Base-by-base conservation (phyloP, 345 rosid genomes). In the Camelina sativa region DNA sequence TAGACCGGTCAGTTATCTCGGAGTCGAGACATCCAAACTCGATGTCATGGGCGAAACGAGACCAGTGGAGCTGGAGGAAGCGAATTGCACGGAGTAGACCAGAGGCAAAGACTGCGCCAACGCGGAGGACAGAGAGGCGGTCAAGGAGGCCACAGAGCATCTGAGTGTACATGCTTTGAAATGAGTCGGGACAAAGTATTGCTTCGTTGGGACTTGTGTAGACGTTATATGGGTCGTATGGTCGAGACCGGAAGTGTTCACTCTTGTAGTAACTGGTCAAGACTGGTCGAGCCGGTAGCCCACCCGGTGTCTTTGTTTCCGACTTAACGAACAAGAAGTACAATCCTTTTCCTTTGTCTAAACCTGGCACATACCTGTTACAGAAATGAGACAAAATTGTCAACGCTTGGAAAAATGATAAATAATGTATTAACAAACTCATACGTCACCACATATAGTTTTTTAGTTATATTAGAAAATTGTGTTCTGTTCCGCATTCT, bases 241-340 rank as follows among this genome's bases (percentile, higher is more conserved):
- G 97, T 48, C 97, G 84, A 70, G 88, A 87, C 83, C 81, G 83
- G 86, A 95, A 95, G 51, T 92, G 91, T 6, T 90, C 96, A 59
- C 97, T 90, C 56, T 86, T 94, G 92, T 94, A 94, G 85, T 90
- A 90, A 76, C 98, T 94, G n/a, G 98, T 94, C 13, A 94, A 84
- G 3, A 91, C 98, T 5, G 98, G 98, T 8, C 97, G 80, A 37
- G 98, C 97, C 79, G 86, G 66, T 30, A 94, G 79, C 11, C 98
- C 98, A 12, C 97, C 97, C 0, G 97, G 92, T 7, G 99, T 95
- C 75, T 77, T 84, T 53, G 97, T 82, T 82, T 95, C 99, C 0
- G 99, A 86, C 75, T 95, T 95, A 63, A 92, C 89, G 51, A 95
- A 95, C 77, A 87, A 61, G 73, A 95, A 95, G 69, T 92, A 90